Evolutionary conservation across 176 grass and related monocot genomes (phyloP), one percentile per base, ranked within the genome.

Genomic region (Eleusine coracana): DNA sequence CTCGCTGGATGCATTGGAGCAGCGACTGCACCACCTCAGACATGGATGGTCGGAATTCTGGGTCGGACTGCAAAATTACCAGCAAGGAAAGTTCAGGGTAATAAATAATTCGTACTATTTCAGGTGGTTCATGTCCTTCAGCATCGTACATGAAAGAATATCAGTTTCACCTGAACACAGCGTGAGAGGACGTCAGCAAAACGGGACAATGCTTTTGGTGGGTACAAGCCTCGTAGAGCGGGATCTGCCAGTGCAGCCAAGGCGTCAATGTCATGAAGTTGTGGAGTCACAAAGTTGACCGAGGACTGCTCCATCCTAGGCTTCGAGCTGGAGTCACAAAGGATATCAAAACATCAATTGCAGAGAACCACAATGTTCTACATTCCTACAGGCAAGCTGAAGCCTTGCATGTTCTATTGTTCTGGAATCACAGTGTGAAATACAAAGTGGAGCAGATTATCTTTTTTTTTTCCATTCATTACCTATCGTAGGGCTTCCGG

Each of bases 401-500:
- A 60, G 46, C 11, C 27, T 78, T 76, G 25, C 75, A 36, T 76
- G 23, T 14, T 66, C 70, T 42, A 68, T 25, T 76, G 23, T 14
- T 66, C 70, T 42, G 66, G 41, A 72, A 78, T 73, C 66, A 73
- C 60, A 58, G 39, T 64, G 74, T 18, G 23, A 29, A 68, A 18
- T 72, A 38, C 39, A 56, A 21, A 82, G 59, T 52, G n/a, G 3
- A 77, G 65, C 25, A 49, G 5, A 51, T 11, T 12, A 46, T 81
- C 9, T 52, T 75, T 65, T 15, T 52, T 62, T 74, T 66, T 5
- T 15, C 25, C 27, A 54, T 42, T 40, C 2, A 4, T 75, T 89
- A 98, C 93, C 89, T 95, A 66, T 96, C 89, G 16, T 83, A 98
- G 31, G 96, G 77, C 44, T 90, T 98, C 48, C 87, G 91, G 38